Conservation (phyloP, 371 early-diverging fungal species). For the Lichtheimia corymbifera region DNA sequence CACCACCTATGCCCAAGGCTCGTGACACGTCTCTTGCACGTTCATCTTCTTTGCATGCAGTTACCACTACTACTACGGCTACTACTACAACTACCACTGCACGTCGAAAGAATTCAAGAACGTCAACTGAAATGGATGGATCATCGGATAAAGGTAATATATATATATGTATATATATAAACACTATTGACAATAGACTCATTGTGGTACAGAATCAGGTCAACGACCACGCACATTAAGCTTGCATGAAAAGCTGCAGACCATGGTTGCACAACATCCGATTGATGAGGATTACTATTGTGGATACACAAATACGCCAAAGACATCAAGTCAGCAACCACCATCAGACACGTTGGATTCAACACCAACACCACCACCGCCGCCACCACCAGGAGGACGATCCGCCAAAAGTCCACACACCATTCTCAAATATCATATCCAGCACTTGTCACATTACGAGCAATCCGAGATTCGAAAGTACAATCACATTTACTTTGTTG, state of each 20-base stretch:
- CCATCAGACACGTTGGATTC: not conserved
- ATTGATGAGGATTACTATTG: slow-evolving; percentile 14
- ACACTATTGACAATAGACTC: not conserved
- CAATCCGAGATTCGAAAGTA: slow-evolving; percentile 76
- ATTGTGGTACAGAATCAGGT: not conserved
- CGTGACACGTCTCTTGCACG: no score
- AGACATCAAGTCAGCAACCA: not conserved
- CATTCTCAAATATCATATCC: slow-evolving; percentile 47
- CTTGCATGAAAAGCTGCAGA: slow-evolving; percentile 22
- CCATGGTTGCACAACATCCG: slow-evolving; percentile 19
- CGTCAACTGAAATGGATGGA: slow-evolving; percentile 11
- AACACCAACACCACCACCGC: no score
- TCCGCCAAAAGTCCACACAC: slow-evolving; percentile 32
- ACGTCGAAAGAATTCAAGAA: slow-evolving; percentile 13
- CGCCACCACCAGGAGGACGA: slow-evolving; percentile 10
- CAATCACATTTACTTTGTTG: slow-evolving; percentile 78
- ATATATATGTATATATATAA: not conserved
- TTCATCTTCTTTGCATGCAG: no score
- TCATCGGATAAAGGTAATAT: slow-evolving; percentile 12
- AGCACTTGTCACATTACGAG: slow-evolving; percentile 72
- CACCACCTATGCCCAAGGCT: no score
- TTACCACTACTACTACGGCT: not conserved
- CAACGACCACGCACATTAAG: slow-evolving; percentile 19
- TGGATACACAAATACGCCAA: not conserved
- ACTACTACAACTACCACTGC: slow-evolving; percentile 1